Percentiles rank a stretch among this genome's conserved stretches.
Evolutionary conservation across 2,329 filamentous ascomycete genomes (phyloP).

Genomic region (Dothiorella sarmentorum): DNA sequence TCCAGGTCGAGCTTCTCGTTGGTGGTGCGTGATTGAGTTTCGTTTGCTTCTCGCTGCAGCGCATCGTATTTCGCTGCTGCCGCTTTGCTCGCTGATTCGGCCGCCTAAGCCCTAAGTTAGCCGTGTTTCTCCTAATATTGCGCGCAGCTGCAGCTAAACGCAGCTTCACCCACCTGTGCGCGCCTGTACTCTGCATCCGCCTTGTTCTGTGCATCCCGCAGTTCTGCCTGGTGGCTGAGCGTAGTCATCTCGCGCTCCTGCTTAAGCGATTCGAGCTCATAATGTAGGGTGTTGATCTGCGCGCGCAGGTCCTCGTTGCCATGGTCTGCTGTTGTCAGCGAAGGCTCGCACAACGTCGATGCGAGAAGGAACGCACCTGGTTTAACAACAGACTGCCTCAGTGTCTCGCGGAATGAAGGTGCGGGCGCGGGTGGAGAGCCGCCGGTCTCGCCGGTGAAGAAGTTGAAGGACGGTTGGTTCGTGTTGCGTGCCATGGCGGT

Average conservation of each 20-base stretch:
- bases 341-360: background rate
- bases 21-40: slow-evolving; percentile 50
- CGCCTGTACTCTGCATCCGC: slow-evolving; percentile 83
- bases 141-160: background rate
- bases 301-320: slow-evolving; percentile 78
- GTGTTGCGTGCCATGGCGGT: slow-evolving; percentile 27
- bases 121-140: background rate
- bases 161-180: slow-evolving; percentile 45
- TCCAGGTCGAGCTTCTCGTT: slow-evolving; percentile 57
- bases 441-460: slow-evolving; percentile 47
- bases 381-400: slow-evolving; percentile 42
- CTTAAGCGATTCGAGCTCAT: slow-evolving; percentile 80
- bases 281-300: slow-evolving; percentile 81
- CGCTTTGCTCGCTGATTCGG: slow-evolving; percentile 51
- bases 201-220: slow-evolving; percentile 73
- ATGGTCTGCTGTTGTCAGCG: slow-evolving; percentile 30
- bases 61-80: slow-evolving; percentile 54
- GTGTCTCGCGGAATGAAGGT: slow-evolving; percentile 41
- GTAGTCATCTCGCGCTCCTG: slow-evolving; percentile 80
- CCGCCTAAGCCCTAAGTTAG: slow-evolving; percentile 35
- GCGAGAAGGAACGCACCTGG: slow-evolving; percentile 23
- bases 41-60: slow-evolving; percentile 53
- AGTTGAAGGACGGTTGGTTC: slow-evolving; percentile 44
- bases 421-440: slow-evolving; percentile 29
- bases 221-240: slow-evolving; percentile 76